phyloP scores from a whole-genome alignment of 257 asterid species.

The Mitragyna speciosa region DNA sequence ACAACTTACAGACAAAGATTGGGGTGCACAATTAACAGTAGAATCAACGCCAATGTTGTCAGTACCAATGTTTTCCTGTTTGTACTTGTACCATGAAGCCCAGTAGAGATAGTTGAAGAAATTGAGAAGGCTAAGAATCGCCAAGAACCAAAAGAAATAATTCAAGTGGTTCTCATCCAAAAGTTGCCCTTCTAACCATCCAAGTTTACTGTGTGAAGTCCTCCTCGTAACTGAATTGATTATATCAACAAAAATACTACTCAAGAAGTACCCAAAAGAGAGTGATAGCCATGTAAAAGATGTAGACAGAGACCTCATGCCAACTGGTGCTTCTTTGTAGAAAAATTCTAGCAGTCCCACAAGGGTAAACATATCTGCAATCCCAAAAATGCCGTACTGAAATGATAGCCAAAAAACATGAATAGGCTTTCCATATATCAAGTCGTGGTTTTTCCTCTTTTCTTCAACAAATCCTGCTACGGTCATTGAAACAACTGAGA shows the following conservation, averaged over 20 bases:
- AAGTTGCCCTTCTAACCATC: constrained; percentile 66
- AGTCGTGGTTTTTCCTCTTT: constrained; percentile 48
- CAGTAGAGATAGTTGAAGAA: constrained; percentile 66
- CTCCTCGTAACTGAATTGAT: constrained; percentile 50
- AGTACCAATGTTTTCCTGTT: constrained; percentile 12
- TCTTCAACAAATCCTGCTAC: constrained; percentile 62
- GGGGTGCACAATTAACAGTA: background rate
- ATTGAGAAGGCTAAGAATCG: constrained; percentile 58
- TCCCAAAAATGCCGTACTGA: constrained; percentile 67
- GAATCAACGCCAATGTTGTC: background rate
- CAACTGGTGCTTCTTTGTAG: constrained; percentile 74
- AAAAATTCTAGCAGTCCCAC: constrained; percentile 77
- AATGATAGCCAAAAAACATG: constrained; percentile 64
- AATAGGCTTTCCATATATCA: constrained; percentile 44
- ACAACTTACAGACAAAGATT: background rate
- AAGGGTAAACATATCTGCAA: constrained; percentile 80
- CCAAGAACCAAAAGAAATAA: constrained; percentile 77
- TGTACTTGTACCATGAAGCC: constrained; percentile 73
- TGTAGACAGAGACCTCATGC: constrained; percentile 81
- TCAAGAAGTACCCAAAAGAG: constrained; percentile 72
- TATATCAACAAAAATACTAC: constrained; percentile 56
- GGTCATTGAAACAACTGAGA: constrained; percentile 64
- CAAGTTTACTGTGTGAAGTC: constrained; percentile 41
- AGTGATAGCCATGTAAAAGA: constrained; percentile 64
- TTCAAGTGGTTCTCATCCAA: constrained; percentile 57